Evolutionary conservation across 345 rosid genomes (phyloP).

Genomic region (Trapa bicornis): DNA sequence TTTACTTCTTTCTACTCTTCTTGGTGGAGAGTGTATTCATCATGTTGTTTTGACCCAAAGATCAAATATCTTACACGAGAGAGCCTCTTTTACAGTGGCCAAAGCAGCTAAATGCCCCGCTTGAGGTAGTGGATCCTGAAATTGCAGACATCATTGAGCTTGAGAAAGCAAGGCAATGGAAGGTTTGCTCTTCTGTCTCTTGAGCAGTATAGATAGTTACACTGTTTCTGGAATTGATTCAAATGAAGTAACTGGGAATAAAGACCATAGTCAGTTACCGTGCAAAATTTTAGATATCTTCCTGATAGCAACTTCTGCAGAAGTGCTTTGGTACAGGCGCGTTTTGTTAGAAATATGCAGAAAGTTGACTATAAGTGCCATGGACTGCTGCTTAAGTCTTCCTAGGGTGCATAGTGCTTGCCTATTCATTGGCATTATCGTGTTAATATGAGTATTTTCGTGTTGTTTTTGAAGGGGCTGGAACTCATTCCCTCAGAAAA

Average conservation of each 20-base stretch:
- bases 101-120: constrained; percentile 81
- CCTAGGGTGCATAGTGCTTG: not conserved
- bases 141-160: constrained; percentile 91
- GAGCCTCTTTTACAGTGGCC: constrained; percentile 52
- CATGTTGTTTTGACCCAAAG: not conserved
- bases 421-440: not conserved
- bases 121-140: constrained; percentile 88
- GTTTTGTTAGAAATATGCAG: not conserved
- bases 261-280: no score
- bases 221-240: not conserved
- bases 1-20: not conserved
- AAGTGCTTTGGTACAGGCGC: not conserved
- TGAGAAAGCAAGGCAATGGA: constrained; percentile 98
- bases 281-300: no score
- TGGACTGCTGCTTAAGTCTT: not conserved
- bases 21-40: not conserved
- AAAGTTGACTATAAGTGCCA: not conserved
- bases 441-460: not conserved
- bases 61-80: not conserved
- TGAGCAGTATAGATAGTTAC: not conserved
- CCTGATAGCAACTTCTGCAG: no score
- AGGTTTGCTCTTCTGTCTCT: constrained; percentile 26
- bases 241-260: no score
- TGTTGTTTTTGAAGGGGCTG: constrained; percentile 53
- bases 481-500: constrained; percentile 98